phyloP scores from a whole-genome alignment of 1,284 basidiomycete genomes.

The Schizophyllum commune region DNA sequence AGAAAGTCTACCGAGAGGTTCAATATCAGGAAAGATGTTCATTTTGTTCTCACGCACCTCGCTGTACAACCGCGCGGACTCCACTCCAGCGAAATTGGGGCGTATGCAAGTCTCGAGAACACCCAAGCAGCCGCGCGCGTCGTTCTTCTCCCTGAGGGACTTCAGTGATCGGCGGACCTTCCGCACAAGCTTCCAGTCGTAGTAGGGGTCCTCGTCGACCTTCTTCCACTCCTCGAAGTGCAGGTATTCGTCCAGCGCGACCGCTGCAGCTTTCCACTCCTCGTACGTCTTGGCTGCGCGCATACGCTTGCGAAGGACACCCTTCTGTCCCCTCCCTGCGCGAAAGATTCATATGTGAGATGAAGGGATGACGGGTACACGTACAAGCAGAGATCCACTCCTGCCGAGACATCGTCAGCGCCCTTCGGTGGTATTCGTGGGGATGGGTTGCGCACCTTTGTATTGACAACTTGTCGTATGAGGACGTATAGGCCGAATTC shows the following conservation, averaged over 20 bases:
- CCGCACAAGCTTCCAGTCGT: slow-evolving; percentile 80
- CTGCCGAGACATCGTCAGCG: not conserved
- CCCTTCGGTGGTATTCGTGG: not conserved
- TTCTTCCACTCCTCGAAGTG: slow-evolving; percentile 87
- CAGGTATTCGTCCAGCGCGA: slow-evolving; percentile 74
- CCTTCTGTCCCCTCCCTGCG: slow-evolving; percentile 80
- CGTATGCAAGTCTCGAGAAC: slow-evolving; percentile 90
- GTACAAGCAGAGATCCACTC: slow-evolving; percentile 87
- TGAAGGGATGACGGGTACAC: slow-evolving; percentile 18
- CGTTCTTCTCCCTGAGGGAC: slow-evolving; percentile 59
- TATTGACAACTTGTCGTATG: slow-evolving; percentile 86
- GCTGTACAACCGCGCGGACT: slow-evolving; percentile 85
- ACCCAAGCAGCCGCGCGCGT: slow-evolving; percentile 80
- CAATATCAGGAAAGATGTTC: too few species aligned
- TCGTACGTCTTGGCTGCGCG: slow-evolving; percentile 69
- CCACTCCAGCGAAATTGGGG: slow-evolving; percentile 92
- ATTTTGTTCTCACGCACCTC: too few species aligned
- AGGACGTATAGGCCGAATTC: slow-evolving; percentile 87
- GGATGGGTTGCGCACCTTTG: slow-evolving; percentile 34
- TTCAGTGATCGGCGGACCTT: slow-evolving; percentile 67
- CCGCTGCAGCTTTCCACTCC: slow-evolving; percentile 84
- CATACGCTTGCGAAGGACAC: slow-evolving; percentile 66
- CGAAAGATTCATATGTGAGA: not conserved
- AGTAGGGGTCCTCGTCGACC: slow-evolving; percentile 79
- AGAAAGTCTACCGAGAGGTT: slow-evolving; percentile 77